These are phyloP conservation scores for Xanthoconium stramineum DNA, from an alignment of 768 basidiomycete genomes.

Conservation along the genomic window DNA sequence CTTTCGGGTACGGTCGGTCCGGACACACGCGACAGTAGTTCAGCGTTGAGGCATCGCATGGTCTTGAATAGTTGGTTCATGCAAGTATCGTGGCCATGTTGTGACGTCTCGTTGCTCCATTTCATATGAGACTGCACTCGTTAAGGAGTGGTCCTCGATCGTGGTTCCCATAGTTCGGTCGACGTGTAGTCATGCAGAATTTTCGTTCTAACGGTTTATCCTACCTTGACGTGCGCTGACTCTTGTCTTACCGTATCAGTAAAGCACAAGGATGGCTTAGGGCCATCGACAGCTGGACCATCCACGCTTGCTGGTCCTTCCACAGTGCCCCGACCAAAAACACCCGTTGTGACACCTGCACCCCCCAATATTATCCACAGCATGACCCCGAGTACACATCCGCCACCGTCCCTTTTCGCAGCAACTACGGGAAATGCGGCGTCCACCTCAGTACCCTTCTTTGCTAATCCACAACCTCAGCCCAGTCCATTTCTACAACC, in stretches of 20 bases:
- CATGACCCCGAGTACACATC: slow-evolving; percentile 33
- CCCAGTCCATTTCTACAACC: slow-evolving; percentile 30
- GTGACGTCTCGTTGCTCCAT: neutral
- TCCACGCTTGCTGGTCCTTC: slow-evolving; percentile 8
- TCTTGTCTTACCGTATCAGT: slow-evolving; percentile 5
- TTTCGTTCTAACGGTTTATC: neutral
- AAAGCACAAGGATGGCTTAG: slow-evolving; percentile 23
- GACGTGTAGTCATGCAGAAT: neutral
- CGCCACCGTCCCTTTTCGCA: slow-evolving; percentile 27
- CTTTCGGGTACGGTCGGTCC: too few species aligned
- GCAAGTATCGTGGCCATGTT: too few species aligned
- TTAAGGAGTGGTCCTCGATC: neutral
- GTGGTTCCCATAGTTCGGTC: neutral
- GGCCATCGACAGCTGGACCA: slow-evolving; percentile 10
- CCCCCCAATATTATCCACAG: slow-evolving; percentile 19
- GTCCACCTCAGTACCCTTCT: slow-evolving; percentile 14
- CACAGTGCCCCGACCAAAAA: slow-evolving; percentile 15
- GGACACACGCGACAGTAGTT: too few species aligned
- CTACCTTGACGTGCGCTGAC: slow-evolving; percentile 4
- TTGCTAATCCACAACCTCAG: slow-evolving; percentile 24
- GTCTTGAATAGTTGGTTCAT: too few species aligned
- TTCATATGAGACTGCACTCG: neutral
- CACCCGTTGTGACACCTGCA: slow-evolving; percentile 13
- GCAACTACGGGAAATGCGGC: slow-evolving; percentile 14
- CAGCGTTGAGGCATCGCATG: too few species aligned